phyloP scores from a whole-genome alignment of 352 stramenopile species.

The Phytophthora sp. region DNA sequence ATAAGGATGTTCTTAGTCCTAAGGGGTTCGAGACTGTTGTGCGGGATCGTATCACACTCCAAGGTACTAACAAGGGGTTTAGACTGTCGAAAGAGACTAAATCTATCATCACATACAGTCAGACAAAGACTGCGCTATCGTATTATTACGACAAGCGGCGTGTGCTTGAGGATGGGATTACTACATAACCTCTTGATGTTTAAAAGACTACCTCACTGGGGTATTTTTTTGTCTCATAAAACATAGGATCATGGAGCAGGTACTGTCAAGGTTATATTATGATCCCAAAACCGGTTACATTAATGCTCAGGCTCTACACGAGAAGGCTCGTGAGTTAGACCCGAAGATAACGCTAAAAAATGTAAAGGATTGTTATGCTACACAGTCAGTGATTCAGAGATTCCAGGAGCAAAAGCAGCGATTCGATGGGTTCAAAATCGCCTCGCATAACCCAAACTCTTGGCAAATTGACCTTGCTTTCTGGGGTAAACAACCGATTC shows the following conservation, averaged over 20 bases:
- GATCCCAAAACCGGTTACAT: slow-evolving; percentile 31
- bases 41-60: slow-evolving; percentile 19
- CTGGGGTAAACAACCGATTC: slow-evolving; percentile 21
- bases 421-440: slow-evolving; percentile 1
- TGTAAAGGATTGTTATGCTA: slow-evolving; percentile 26
- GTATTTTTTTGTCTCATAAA: not conserved
- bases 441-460: slow-evolving; percentile 17
- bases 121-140: slow-evolving; percentile 17
- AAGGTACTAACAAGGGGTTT: too few species aligned
- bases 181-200: not conserved
- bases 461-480: too few species aligned
- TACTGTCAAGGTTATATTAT: slow-evolving; percentile 31
- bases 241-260: slow-evolving; percentile 17
- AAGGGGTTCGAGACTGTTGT: slow-evolving; percentile 27
- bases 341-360: slow-evolving; percentile 5
- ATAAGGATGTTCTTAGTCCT: slow-evolving; percentile 17
- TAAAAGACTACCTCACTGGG: not conserved
- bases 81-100: slow-evolving; percentile 22
- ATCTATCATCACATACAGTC: slow-evolving; percentile 29
- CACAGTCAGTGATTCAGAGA: slow-evolving; percentile 18
- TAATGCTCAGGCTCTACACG: slow-evolving; percentile 15
- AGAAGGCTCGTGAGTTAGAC: slow-evolving; percentile 26
- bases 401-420: slow-evolving; percentile 21
- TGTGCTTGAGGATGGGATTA: slow-evolving; percentile 27
- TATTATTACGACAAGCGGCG: slow-evolving; percentile 37